A percentile compares a stretch with the other conserved stretches of the same genome.
Evolutionary conservation across 164 flowering plant genomes (phyloP).

Genomic region (Umbilicus rupestris): DNA sequence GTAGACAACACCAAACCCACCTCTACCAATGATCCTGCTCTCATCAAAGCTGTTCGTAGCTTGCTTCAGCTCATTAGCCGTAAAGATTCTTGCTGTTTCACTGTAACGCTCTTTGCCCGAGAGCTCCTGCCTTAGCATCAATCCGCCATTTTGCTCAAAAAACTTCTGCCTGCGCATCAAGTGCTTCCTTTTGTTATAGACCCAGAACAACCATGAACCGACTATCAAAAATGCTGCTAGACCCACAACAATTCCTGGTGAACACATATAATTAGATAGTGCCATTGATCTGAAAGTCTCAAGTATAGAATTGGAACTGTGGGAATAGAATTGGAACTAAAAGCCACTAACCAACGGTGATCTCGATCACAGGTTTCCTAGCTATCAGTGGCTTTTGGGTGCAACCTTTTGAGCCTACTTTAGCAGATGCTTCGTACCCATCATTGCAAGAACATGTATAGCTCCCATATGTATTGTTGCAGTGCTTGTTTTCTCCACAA

Average conservation of each 20-base stretch:
- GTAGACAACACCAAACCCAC: constrained; percentile 14
- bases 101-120: background rate
- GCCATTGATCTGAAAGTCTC: too few relatives aligned
- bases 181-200: background rate
- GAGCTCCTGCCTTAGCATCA: background rate
- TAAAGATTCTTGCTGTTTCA: constrained; percentile 5
- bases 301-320: too few relatives aligned
- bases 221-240: too few relatives aligned
- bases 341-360: too few relatives aligned
- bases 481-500: constrained; percentile 15
- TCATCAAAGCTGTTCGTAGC: constrained; percentile 11
- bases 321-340: too few relatives aligned
- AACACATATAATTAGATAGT: too few relatives aligned
- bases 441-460: constrained; percentile 19
- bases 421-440: constrained; percentile 19
- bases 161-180: background rate
- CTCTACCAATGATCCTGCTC: constrained; percentile 10
- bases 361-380: too few relatives aligned
- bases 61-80: constrained; percentile 3
- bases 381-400: too few relatives aligned
- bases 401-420: constrained; percentile 15
- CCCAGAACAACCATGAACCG: constrained; percentile 15
- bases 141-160: too few relatives aligned
- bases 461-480: constrained; percentile 15
- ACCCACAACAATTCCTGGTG: constrained; percentile 13